phyloP scores from a whole-genome alignment of 768 basidiomycete species.

The Porphyrellus cyaneotinctus region DNA sequence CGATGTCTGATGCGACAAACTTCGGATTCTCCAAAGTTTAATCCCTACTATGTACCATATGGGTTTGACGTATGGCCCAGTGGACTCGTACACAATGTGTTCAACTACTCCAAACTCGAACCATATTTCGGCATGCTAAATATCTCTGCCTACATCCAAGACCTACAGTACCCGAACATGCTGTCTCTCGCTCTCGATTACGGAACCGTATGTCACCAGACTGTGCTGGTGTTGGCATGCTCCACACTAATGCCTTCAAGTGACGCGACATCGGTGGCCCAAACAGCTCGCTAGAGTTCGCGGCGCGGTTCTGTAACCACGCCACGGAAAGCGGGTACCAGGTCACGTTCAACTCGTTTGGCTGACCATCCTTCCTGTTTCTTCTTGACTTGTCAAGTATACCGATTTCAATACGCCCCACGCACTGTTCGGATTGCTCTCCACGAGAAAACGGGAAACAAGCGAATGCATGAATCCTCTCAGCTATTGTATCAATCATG shows the following conservation, averaged over 20 bases:
- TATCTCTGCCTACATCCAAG: constrained; percentile 48
- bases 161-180: constrained; percentile 52
- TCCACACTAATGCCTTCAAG: constrained; percentile 22
- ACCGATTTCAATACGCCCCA: constrained; percentile 53
- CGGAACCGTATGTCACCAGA: constrained; percentile 48
- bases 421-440: constrained; percentile 42
- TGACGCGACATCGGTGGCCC: constrained; percentile 59
- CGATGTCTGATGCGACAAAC: not conserved
- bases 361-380: not conserved
- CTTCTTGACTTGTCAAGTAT: not conserved
- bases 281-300: constrained; percentile 43
- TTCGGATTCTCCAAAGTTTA: constrained; percentile 38
- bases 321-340: constrained; percentile 40
- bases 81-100: constrained; percentile 49
- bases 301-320: constrained; percentile 43
- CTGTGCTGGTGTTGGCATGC: constrained; percentile 39
- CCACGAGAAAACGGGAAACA: constrained; percentile 52
- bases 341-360: constrained; percentile 40
- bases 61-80: constrained; percentile 52
- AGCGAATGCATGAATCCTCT: constrained; percentile 55
- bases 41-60: constrained; percentile 48
- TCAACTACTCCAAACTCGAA: constrained; percentile 43
- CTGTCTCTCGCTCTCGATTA: constrained; percentile 42
- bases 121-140: constrained; percentile 49
- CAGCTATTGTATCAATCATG: constrained; percentile 46